These are phyloP conservation scores for Musa acuminata DNA, from an alignment of 176 grass and related monocot species.

Conservation along the genomic window DNA sequence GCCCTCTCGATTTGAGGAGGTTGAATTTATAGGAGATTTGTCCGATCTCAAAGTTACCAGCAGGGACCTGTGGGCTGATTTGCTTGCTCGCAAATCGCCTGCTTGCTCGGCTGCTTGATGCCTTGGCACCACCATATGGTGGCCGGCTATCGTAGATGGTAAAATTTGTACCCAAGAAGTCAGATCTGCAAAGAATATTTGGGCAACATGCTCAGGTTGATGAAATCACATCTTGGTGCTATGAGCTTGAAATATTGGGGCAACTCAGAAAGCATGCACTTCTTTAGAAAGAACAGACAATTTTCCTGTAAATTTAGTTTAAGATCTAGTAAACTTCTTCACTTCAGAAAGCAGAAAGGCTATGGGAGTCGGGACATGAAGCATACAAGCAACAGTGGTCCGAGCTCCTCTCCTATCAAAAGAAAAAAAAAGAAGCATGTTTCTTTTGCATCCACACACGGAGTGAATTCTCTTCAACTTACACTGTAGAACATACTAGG, in stretches of 20 bases:
- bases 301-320: background rate
- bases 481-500: too few relatives aligned
- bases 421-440: too few relatives aligned
- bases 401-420: too few relatives aligned
- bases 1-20: conserved; percentile 92
- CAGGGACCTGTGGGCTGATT: conserved; percentile 65
- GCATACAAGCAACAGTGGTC: too few relatives aligned
- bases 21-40: conserved; percentile 81
- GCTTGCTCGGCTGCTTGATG: conserved; percentile 45
- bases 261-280: background rate
- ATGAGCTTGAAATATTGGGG: background rate
- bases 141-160: conserved; percentile 58
- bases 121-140: conserved; percentile 50
- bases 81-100: conserved; percentile 73
- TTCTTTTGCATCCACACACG: too few relatives aligned
- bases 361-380: too few relatives aligned
- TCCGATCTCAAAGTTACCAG: conserved; percentile 56
- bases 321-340: background rate
- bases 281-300: background rate
- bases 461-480: too few relatives aligned
- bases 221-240: background rate
- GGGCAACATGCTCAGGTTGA: background rate
- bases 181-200: conserved; percentile 46
- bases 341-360: too few relatives aligned
- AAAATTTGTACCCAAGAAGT: conserved; percentile 93